These are phyloP conservation scores for Alloascoidea hylecoeti DNA, from an alignment of 805 yeast species.

Conservation along the genomic window DNA sequence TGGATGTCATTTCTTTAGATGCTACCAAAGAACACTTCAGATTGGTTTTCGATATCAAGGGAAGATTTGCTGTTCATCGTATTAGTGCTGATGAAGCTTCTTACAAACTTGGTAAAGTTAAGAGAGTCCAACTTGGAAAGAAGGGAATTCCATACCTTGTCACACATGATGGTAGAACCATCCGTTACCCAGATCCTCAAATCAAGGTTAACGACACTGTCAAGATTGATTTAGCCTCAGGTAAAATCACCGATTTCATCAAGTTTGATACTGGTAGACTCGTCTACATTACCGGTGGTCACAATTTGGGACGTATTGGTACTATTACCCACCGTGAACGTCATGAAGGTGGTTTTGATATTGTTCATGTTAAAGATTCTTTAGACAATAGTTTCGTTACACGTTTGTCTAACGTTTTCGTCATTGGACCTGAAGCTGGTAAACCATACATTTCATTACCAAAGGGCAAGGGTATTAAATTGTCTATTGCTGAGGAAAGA, in stretches of 20 bases:
- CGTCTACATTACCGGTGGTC: slow-evolving; percentile 94
- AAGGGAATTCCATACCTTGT: slow-evolving; percentile 97
- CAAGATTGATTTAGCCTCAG: slow-evolving; percentile 90
- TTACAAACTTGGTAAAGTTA: slow-evolving; percentile 96
- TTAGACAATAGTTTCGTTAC: slow-evolving; percentile 93
- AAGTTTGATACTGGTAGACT: slow-evolving; percentile 87
- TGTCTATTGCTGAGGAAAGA: slow-evolving; percentile 93
- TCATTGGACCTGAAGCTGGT: slow-evolving; percentile 81
- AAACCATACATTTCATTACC: slow-evolving; percentile 92
- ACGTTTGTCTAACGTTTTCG: slow-evolving; percentile 86
- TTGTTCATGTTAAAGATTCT: slow-evolving; percentile 92
- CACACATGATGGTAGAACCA: slow-evolving; percentile 99
- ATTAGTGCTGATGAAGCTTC: slow-evolving; percentile 97
- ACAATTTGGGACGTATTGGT: slow-evolving; percentile 97
- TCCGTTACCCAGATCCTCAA: slow-evolving; percentile 98
- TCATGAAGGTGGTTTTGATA: slow-evolving; percentile 97
- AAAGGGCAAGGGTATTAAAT: slow-evolving; percentile 98
- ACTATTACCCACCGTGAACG: slow-evolving; percentile 90
- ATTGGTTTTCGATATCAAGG: slow-evolving; percentile 95
- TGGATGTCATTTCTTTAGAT: slow-evolving; percentile 95
- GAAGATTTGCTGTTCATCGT: slow-evolving; percentile 99
- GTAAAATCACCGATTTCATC: slow-evolving; percentile 82
- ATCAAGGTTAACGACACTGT: slow-evolving; percentile 97
- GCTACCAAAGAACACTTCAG: slow-evolving; percentile 99
- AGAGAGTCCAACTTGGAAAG: slow-evolving; percentile 97